Evolutionary conservation across 1,284 basidiomycete species (phyloP), one percentile per base, ranked within the genome.

Genomic region (Amylostereum chailletii): DNA sequence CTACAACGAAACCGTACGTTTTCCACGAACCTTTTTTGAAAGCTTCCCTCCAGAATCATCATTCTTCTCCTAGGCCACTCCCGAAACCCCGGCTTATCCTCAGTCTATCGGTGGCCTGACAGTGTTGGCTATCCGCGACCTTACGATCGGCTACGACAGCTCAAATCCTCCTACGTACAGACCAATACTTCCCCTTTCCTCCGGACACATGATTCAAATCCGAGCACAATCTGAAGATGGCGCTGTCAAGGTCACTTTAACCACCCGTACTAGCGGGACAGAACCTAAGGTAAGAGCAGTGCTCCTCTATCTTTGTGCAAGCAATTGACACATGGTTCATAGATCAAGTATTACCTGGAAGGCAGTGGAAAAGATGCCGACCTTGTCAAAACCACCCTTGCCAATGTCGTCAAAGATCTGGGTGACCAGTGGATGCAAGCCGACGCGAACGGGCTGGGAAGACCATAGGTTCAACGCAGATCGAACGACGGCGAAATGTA

Each of bases 301-400:
- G n/a, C 6, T 6, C 4, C 6, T 43, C 27, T 30, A 10, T 11
- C 6, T 6, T 30, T 10, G 42, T 43, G n/a, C 27, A 10, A 9
- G 26, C n/a, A 3, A 40, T 19, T 49, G 30, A 34, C 34, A 11
- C 34, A 34, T 37, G 26, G 9, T 41, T 32, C 34, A 38, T 40
- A 88, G 84, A 86, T 90, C 64, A 91, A 91, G 59, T 90, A 84
- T 60, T 91, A 91, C 60, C 69, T 90, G 27, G 89, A 91, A 66
- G 88, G 85, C 2, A 78, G 69, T 51, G 85, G 87, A 1, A 68
- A 63, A 45, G 62, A 81, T 56, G 62, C 66, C 0, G 49, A 55
- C 11, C 59, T 62, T 1, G 76, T 89, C 2, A 62, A 66, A 1
- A 57, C 54, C n/a, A 59, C 77, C 37, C 69, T 90, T 11, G 63